Percentiles rank a stretch among this genome's conserved stretches.
These are phyloP conservation scores for Diaporthe longicolla DNA, from an alignment of 2,329 filamentous ascomycete genomes.

Conservation along the genomic window DNA sequence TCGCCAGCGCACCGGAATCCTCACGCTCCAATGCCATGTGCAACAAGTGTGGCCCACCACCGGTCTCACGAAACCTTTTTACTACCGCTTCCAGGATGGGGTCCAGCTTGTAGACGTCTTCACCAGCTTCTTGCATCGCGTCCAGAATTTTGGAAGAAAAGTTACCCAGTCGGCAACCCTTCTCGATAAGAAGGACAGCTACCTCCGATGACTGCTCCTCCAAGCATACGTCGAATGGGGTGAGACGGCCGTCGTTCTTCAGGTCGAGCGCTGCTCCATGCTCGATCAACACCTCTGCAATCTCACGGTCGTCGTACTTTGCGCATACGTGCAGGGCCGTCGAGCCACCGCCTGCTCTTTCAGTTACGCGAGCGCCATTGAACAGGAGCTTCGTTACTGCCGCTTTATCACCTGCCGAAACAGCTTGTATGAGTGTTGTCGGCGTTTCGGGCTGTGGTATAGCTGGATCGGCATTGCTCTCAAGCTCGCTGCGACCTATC, in stretches of 20 bases:
- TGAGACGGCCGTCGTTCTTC: slow-evolving; percentile 13
- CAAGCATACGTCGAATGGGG: slow-evolving; percentile 3
- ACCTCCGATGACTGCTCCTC: background rate
- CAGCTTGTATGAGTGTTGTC: background rate
- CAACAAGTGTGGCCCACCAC: background rate
- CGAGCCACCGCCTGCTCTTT: background rate
- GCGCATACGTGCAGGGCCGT: slow-evolving; percentile 12
- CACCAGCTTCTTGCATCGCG: background rate
- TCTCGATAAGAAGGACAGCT: slow-evolving; percentile 10
- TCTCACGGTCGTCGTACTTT: slow-evolving; percentile 15
- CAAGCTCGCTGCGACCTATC: background rate
- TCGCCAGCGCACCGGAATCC: background rate
- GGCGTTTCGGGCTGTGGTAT: background rate
- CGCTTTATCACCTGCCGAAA: slow-evolving; percentile 4
- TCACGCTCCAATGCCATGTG: slow-evolving; percentile 3
- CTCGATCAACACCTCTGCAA: slow-evolving; percentile 13
- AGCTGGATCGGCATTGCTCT: background rate
- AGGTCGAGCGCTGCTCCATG: background rate
- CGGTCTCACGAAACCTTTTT: background rate
- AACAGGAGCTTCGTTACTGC: background rate
- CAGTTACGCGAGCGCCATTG: slow-evolving; percentile 3
- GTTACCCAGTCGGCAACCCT: background rate
- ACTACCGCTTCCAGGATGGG: background rate
- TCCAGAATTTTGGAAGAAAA: background rate
- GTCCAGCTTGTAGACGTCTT: background rate